These are phyloP conservation scores for Kitagawia praeruptora DNA, from an alignment of 129 eudicot genomes.

Conservation along the genomic window DNA sequence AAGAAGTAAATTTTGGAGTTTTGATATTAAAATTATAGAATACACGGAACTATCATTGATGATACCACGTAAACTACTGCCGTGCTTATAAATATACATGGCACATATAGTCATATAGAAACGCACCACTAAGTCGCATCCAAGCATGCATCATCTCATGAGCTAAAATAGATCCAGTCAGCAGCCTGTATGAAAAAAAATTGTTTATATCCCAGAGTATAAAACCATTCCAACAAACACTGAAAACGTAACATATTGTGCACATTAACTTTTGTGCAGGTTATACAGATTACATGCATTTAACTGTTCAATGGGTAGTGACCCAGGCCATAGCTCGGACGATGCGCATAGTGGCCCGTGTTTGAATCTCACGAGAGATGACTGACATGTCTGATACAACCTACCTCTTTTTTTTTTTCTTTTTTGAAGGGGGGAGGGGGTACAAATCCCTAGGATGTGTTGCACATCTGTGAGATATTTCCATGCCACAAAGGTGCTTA, in stretches of 20 bases:
- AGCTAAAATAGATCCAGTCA: conserved; percentile 79
- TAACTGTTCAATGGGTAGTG: neutral
- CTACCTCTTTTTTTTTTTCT: too few relatives aligned
- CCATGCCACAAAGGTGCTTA: neutral
- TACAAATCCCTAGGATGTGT: neutral
- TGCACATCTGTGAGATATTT: neutral
- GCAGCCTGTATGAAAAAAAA: conserved; percentile 40
- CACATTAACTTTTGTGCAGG: neutral
- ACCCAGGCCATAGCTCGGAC: too few relatives aligned
- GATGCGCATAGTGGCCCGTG: neutral
- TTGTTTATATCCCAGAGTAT: too few relatives aligned
- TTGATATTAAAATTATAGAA: neutral
- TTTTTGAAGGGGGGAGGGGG: too few relatives aligned
- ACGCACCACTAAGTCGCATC: conserved; percentile 64
- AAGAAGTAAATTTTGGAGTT: neutral
- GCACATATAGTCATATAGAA: conserved; percentile 5
- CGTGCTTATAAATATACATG: neutral
- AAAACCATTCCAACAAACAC: neutral
- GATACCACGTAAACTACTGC: neutral
- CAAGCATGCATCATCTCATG: conserved; percentile 98
- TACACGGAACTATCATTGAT: neutral
- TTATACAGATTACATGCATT: neutral
- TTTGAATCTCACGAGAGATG: neutral
- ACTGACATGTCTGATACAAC: neutral
- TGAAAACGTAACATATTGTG: neutral